phyloP scores from a whole-genome alignment of 495 filamentous ascomycete species.

The Cetradonia linearis region DNA sequence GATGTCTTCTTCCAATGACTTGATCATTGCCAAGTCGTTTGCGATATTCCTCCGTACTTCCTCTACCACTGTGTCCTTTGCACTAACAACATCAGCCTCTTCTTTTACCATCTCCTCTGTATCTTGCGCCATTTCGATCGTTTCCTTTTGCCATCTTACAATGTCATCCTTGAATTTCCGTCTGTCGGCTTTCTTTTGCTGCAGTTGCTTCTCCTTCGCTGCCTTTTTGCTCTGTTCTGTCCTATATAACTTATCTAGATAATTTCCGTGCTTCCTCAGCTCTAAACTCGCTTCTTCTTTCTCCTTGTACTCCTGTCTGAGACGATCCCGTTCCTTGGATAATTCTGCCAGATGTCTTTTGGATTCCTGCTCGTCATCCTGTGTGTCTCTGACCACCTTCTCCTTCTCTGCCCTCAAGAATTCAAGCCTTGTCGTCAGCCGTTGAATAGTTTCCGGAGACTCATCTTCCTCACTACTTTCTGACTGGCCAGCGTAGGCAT shows the following conservation, averaged over 20 bases:
- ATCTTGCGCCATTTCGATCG: slow-evolving; percentile 40
- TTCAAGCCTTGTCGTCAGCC: slow-evolving; percentile 62
- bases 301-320: slow-evolving; percentile 65
- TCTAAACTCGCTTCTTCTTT: slow-evolving; percentile 78
- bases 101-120: slow-evolving; percentile 40
- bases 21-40: slow-evolving; percentile 44
- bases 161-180: slow-evolving; percentile 53
- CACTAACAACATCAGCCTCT: slow-evolving; percentile 29
- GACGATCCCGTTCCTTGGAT: slow-evolving; percentile 56
- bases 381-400: slow-evolving; percentile 53
- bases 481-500: slow-evolving; percentile 26
- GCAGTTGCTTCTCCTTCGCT: slow-evolving; percentile 60
- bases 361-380: slow-evolving; percentile 64
- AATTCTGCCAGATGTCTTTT: slow-evolving; percentile 49
- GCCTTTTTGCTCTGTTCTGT: slow-evolving; percentile 69
- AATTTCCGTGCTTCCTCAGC: slow-evolving; percentile 68
- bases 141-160: slow-evolving; percentile 46
- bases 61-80: slow-evolving; percentile 38
- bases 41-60: slow-evolving; percentile 42
- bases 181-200: slow-evolving; percentile 53
- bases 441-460: slow-evolving; percentile 37
- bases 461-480: slow-evolving; percentile 25
- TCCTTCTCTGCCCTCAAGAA: slow-evolving; percentile 63
- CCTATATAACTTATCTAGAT: slow-evolving; percentile 71
- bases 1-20: slow-evolving; percentile 51